A percentile compares a stretch with the other conserved stretches of the same genome.
phyloP scores from a whole-genome alignment of 2,329 filamentous ascomycete genomes.

The Ilyonectria robusta region DNA sequence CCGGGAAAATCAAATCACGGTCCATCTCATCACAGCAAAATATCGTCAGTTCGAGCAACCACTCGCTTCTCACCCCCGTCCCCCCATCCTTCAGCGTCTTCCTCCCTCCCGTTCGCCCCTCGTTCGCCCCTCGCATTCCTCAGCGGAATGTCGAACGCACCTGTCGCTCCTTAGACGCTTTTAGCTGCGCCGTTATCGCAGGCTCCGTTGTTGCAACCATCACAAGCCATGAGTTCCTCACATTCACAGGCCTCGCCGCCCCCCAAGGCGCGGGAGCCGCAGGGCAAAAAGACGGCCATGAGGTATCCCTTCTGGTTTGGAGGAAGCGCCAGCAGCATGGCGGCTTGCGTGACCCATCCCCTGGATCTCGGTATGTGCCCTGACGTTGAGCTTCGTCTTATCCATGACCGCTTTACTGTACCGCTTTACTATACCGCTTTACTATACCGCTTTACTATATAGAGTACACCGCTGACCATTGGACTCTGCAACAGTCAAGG shows the following conservation, averaged over 20 bases:
- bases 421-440: too few species aligned
- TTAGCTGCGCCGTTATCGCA: constrained; percentile 20
- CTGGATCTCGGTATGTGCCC: constrained; percentile 83
- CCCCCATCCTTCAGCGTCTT: not conserved
- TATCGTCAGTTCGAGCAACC: constrained; percentile 26
- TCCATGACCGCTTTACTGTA: not conserved
- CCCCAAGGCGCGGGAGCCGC: constrained; percentile 42
- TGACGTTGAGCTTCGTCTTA: not conserved
- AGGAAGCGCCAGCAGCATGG: constrained; percentile 92
- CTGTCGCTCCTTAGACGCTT: constrained; percentile 23
- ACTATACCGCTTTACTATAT: not conserved
- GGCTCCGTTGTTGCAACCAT: constrained; percentile 4
- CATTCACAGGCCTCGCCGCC: constrained; percentile 37
- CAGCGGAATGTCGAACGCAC: constrained; percentile 31
- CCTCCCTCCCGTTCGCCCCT: not conserved
- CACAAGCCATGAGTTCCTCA: constrained; percentile 40
- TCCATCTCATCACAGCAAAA: constrained; percentile 18
- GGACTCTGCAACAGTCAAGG: constrained; percentile 63
- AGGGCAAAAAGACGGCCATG: constrained; percentile 59
- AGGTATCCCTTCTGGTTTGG: constrained; percentile 95
- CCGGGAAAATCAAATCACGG: constrained; percentile 29
- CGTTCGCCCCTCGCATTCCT: constrained; percentile 9
- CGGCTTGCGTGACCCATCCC: constrained; percentile 92
- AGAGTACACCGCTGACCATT: constrained; percentile 40
- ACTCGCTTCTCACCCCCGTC: not conserved